Percentiles rank a stretch among this genome's conserved stretches.
phyloP scores from a whole-genome alignment of 768 basidiomycete species.

The Mycena olivaceomarginata region DNA sequence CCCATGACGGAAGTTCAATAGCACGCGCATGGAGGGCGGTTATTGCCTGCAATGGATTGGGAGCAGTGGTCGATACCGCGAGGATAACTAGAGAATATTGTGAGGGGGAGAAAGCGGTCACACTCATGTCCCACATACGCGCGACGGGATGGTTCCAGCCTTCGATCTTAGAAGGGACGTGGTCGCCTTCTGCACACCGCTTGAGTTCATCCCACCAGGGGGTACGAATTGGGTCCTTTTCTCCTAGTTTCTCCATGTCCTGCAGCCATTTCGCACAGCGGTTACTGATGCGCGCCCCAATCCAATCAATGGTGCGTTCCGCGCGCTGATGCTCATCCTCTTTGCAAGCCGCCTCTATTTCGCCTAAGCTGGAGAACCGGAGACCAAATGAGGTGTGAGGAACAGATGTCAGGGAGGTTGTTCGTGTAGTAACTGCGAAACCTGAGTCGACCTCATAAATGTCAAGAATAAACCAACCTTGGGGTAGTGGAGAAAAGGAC shows the following conservation, averaged over 20 bases:
- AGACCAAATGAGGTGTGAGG: conserved; percentile 84
- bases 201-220: conserved; percentile 94
- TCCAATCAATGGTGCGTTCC: conserved; percentile 90
- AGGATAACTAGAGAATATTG: conserved; percentile 75
- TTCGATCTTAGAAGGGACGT: conserved; percentile 81
- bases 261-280: conserved; percentile 84
- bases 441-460: conserved; percentile 24
- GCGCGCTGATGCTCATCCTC: conserved; percentile 90
- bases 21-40: conserved; percentile 82
- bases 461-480: conserved; percentile 68
- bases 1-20: conserved; percentile 86
- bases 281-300: conserved; percentile 80
- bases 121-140: conserved; percentile 65
- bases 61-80: conserved; percentile 88
- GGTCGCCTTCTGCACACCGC: conserved; percentile 86
- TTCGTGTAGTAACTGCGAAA: conserved; percentile 83
- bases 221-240: conserved; percentile 66
- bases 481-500: conserved; percentile 89
- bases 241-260: conserved; percentile 71
- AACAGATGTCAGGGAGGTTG: conserved; percentile 81
- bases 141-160: conserved; percentile 94
- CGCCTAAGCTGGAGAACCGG: conserved; percentile 85
- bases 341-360: conserved; percentile 83
- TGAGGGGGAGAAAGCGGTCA: conserved; percentile 39
- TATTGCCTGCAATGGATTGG: conserved; percentile 89